Conservation (phyloP, 1,284 basidiomycete species). For the Entoloma clypeatum region DNA sequence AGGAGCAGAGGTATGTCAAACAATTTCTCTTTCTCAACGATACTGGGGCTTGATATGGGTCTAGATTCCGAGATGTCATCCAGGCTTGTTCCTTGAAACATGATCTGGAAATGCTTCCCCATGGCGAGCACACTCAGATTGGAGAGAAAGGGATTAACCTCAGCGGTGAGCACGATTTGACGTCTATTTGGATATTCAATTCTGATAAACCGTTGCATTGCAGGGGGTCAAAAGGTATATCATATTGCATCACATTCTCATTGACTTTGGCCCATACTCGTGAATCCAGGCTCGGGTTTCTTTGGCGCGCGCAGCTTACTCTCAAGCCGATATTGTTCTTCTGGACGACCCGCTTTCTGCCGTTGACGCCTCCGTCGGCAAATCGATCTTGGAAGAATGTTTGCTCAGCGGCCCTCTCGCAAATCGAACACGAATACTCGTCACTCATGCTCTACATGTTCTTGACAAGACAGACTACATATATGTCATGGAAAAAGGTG, state of each 20-base stretch:
- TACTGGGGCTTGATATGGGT: background rate
- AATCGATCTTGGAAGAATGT: slow-evolving; percentile 58
- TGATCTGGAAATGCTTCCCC: slow-evolving; percentile 62
- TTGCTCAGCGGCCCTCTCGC: slow-evolving; percentile 54
- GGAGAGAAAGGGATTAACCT: slow-evolving; percentile 81
- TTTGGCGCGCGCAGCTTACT: slow-evolving; percentile 79
- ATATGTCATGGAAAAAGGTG: slow-evolving; percentile 71
- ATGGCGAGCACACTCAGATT: slow-evolving; percentile 74
- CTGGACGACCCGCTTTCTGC: slow-evolving; percentile 72
- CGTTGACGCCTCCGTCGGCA: slow-evolving; percentile 69
- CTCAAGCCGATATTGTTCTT: slow-evolving; percentile 68
- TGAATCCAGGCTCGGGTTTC: slow-evolving; percentile 68
- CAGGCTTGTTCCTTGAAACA: slow-evolving; percentile 60
- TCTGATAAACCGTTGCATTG: slow-evolving; percentile 5
- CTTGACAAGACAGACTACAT: slow-evolving; percentile 65
- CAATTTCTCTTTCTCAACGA: slow-evolving; percentile 3
- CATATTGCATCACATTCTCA: slow-evolving; percentile 31
- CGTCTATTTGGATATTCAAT: background rate
- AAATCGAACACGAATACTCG: slow-evolving; percentile 66
- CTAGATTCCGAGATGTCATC: slow-evolving; percentile 51
- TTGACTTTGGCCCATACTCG: background rate
- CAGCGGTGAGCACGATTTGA: slow-evolving; percentile 36
- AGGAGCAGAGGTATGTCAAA: slow-evolving; percentile 44
- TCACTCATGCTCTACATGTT: slow-evolving; percentile 75
- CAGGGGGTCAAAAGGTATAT: slow-evolving; percentile 54